Evolutionary conservation across 352 stramenopile species (phyloP).

Genomic region (Phytophthora parvispora): DNA sequence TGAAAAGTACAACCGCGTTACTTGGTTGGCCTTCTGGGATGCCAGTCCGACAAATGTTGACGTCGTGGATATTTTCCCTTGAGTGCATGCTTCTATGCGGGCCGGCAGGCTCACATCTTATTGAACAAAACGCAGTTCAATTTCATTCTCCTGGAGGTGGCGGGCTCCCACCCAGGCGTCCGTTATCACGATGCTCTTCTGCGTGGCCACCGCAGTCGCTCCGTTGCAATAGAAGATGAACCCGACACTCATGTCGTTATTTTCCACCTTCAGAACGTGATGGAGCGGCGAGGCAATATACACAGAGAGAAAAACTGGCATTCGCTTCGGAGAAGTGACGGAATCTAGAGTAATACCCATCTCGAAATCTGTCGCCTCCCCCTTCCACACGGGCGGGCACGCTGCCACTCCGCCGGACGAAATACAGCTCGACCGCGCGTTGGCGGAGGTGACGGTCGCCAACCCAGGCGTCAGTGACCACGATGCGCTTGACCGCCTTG

Average conservation of each 20-base stretch:
- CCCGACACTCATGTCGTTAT: not conserved
- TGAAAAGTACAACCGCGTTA: not conserved
- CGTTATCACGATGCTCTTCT: not conserved
- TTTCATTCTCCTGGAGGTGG: not conserved
- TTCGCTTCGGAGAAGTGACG: not conserved
- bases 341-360: not conserved
- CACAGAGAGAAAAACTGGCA: not conserved
- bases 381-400: not conserved
- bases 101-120: not conserved
- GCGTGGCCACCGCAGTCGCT: not conserved
- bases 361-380: not conserved
- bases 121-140: not conserved
- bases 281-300: not conserved
- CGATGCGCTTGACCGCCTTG: not conserved
- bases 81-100: not conserved
- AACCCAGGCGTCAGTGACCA: not conserved
- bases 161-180: not conserved
- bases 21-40: not conserved
- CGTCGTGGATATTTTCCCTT: not conserved
- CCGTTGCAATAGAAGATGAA: not conserved
- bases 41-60: not conserved
- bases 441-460: not conserved
- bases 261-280: not conserved
- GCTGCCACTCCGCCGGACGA: not conserved
- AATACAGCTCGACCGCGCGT: not conserved